Conservation (phyloP, 2,329 filamentous ascomycete genomes). For the Epichloe bromicola region DNA sequence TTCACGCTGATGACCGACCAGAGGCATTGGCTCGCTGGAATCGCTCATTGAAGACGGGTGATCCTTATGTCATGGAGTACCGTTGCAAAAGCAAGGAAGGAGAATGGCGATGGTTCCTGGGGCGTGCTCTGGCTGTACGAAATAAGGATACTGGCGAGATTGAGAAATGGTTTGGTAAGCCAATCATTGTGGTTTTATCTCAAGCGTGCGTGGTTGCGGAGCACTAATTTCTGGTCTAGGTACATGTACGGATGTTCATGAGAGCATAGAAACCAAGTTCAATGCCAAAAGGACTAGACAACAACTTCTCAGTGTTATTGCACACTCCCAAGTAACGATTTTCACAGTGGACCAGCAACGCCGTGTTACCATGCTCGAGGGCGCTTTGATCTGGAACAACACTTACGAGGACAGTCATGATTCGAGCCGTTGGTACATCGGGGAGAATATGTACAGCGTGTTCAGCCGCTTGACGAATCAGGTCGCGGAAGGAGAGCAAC, state of each 20-base stretch:
- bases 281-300: slow-evolving; percentile 53
- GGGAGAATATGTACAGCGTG: slow-evolving; percentile 50
- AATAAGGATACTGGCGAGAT: slow-evolving; percentile 54
- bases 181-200: not conserved
- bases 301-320: slow-evolving; percentile 59
- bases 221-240: slow-evolving; percentile 16
- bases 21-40: slow-evolving; percentile 44
- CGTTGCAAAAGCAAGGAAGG: slow-evolving; percentile 53
- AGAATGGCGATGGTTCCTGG: slow-evolving; percentile 68
- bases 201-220: not conserved
- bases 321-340: slow-evolving; percentile 62
- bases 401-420: slow-evolving; percentile 25
- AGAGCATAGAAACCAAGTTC: slow-evolving; percentile 55
- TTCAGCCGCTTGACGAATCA: slow-evolving; percentile 39
- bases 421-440: slow-evolving; percentile 37
- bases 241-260: slow-evolving; percentile 69
- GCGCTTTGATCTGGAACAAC: slow-evolving; percentile 45
- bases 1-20: slow-evolving; percentile 57
- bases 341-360: slow-evolving; percentile 56
- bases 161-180: slow-evolving; percentile 61
- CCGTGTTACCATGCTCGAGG: slow-evolving; percentile 57
- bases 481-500: slow-evolving; percentile 28
- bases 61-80: slow-evolving; percentile 58
- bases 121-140: slow-evolving; percentile 53
- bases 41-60: slow-evolving; percentile 51